Evolutionary conservation across 192 early-diverging fungal genomes (phyloP), one percentile per base, ranked within the genome.

Genomic region (Podila horticola): DNA sequence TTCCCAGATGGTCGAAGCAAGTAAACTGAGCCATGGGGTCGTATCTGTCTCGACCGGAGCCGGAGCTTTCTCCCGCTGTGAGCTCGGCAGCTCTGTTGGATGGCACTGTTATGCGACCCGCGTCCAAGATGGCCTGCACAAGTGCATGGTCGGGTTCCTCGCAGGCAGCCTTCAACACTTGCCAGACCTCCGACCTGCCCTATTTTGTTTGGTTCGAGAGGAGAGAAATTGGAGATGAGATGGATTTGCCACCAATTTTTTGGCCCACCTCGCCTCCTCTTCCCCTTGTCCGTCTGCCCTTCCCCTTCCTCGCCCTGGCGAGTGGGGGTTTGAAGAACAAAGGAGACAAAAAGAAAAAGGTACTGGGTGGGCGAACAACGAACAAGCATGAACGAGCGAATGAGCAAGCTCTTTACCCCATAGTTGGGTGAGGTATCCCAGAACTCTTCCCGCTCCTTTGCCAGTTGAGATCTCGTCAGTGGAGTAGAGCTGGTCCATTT

Each of bases 361-460:
- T 13, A 28, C 22, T 13, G 26, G 6, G 58, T 13, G 26, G 6
- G 58, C 0, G 26, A 30, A 29, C n/a, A 28, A 24, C 0, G 29
- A 15, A 26, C 24, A 24, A 19, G 7, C 10, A 60, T 6, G 58
- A 30, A 17, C 5, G 12, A 60, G 24, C n/a, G 51, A 52, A 34
- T 8, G 7, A 34, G 8, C 19, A 31, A 34, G 33, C 7, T 34
- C 31, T 20, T 20, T 65, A 65, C 64, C 38, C 28, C 64, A 65
- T 65, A 65, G 15, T 48, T 19, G 20, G 64, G 64, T 4, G 64
- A 36, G 1, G 64, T 65, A 12, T 65, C 64, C 64, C 64, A 65
- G 41, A 65, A 65, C 28, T 65, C 64, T 50, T 50, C 45, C 38
- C 41, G 36, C 28, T 65, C 64, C 24, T 45, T 36, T 22, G 30